Evolutionary conservation across 257 asterid genomes (phyloP).

Genomic region (Cordia subcordata): DNA sequence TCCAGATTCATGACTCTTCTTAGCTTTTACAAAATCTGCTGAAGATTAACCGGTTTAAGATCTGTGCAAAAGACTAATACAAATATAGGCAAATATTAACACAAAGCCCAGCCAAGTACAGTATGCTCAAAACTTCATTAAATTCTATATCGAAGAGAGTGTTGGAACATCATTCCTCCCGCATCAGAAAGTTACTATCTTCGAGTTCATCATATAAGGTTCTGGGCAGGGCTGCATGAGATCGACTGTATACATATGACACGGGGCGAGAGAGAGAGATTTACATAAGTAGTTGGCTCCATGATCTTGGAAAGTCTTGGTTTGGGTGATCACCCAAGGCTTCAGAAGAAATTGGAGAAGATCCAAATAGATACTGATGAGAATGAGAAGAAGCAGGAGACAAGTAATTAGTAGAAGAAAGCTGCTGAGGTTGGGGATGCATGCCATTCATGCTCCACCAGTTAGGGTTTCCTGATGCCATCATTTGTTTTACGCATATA

Average conservation of each 20-base stretch:
- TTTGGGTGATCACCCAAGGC: slow-evolving; percentile 21
- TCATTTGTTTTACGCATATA: slow-evolving; percentile 5
- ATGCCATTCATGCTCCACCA: slow-evolving; percentile 67
- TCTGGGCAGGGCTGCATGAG: too few species aligned
- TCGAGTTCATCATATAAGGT: too few species aligned
- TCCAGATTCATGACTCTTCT: not conserved
- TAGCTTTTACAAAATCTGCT: not conserved
- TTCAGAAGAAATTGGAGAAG: slow-evolving; percentile 16
- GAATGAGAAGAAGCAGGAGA: slow-evolving; percentile 4
- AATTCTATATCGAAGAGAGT: too few species aligned
- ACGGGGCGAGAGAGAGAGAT: not conserved
- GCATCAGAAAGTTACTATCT: too few species aligned
- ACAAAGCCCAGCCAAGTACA: not conserved
- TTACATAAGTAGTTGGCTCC: slow-evolving; percentile 65
- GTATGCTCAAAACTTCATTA: too few species aligned
- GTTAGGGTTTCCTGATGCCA: slow-evolving; percentile 97
- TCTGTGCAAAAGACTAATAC: not conserved
- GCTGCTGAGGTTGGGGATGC: slow-evolving; percentile 29
- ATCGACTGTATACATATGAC: too few species aligned
- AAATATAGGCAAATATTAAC: not conserved
- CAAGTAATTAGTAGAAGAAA: slow-evolving; percentile 9
- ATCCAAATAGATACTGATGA: slow-evolving; percentile 23
- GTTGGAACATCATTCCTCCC: too few species aligned
- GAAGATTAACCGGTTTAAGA: not conserved
- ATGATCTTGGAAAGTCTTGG: slow-evolving; percentile 55